A percentile compares a stretch with the other conserved stretches of the same genome.
phyloP scores from a whole-genome alignment of 1,139 yeast genomes.

The Pichia kudriavzevii region DNA sequence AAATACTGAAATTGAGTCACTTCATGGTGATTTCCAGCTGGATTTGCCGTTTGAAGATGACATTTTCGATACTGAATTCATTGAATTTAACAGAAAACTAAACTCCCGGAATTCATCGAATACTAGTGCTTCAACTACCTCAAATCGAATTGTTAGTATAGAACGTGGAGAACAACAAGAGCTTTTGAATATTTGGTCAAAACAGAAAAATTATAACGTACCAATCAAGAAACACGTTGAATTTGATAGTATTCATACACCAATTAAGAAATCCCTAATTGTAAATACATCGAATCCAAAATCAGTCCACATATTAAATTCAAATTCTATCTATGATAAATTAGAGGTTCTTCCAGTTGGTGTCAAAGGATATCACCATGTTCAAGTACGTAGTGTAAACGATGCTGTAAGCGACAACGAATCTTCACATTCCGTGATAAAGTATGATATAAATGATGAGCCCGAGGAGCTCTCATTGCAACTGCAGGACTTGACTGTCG shows the following conservation, averaged over 20 bases:
- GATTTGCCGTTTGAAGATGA: slow-evolving; percentile 19
- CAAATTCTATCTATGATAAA: slow-evolving; percentile 10
- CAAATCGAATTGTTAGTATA: slow-evolving; percentile 16
- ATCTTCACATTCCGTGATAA: not conserved
- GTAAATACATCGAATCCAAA: slow-evolving; percentile 19
- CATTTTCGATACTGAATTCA: slow-evolving; percentile 17
- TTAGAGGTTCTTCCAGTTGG: slow-evolving; percentile 16
- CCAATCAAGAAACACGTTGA: slow-evolving; percentile 17
- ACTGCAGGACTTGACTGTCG: not conserved
- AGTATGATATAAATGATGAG: not conserved
- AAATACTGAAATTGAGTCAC: no score
- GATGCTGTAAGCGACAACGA: no score
- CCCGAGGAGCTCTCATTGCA: not conserved
- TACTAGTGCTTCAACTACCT: slow-evolving; percentile 7
- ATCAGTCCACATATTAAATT: slow-evolving; percentile 18
- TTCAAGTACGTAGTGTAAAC: no score
- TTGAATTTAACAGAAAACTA: slow-evolving; percentile 13
- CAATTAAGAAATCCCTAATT: slow-evolving; percentile 15
- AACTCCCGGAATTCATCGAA: slow-evolving; percentile 11
- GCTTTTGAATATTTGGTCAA: slow-evolving; percentile 28
- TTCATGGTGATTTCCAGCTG: no score
- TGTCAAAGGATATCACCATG: slow-evolving; percentile 3
- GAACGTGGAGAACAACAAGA: slow-evolving; percentile 25
- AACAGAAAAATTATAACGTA: slow-evolving; percentile 22
- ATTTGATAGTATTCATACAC: slow-evolving; percentile 25